phyloP scores from a whole-genome alignment of 139 green algal species.

The Chlorella sp. region DNA sequence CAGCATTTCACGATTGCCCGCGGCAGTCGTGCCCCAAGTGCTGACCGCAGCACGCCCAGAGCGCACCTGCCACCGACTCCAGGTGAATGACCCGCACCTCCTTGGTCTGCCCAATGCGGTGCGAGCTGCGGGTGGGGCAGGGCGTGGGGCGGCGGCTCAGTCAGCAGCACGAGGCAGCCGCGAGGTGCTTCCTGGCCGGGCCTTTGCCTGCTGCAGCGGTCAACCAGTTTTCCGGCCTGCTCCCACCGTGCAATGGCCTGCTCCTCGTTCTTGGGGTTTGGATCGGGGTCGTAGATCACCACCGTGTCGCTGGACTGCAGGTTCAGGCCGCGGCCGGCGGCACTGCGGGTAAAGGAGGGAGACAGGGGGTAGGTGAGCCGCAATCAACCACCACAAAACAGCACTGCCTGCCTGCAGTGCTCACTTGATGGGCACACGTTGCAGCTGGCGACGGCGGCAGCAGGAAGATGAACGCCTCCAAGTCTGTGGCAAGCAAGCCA shows the following conservation, averaged over 20 bases:
- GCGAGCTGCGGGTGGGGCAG: slow-evolving; percentile 40
- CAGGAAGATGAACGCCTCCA: slow-evolving; percentile 93
- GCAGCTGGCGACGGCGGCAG: slow-evolving; percentile 86
- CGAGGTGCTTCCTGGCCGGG: no score
- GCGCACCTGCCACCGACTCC: slow-evolving; percentile 86
- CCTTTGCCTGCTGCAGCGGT: no score
- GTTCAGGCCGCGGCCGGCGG: slow-evolving; percentile 94
- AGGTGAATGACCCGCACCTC: slow-evolving; percentile 94
- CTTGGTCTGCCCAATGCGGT: slow-evolving; percentile 97
- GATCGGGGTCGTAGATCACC: slow-evolving; percentile 98
- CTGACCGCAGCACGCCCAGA: no score
- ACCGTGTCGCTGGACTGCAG: slow-evolving; percentile 97
- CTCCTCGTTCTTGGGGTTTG: slow-evolving; percentile 99
- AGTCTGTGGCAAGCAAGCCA: slow-evolving; percentile 51
- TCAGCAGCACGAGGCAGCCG: no score
- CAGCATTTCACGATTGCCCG: no score
- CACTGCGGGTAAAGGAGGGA: slow-evolving; percentile 94
- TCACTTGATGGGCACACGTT: no score
- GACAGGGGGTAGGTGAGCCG: slow-evolving; percentile 62
- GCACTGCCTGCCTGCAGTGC: no score
- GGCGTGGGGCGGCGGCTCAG: background rate
- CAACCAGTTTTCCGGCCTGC: no score
- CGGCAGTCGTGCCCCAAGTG: no score
- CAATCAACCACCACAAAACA: no score
- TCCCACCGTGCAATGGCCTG: slow-evolving; percentile 93